phyloP scores from a whole-genome alignment of 805 yeast genomes.

The Metschnikowia cerradonensis region DNA sequence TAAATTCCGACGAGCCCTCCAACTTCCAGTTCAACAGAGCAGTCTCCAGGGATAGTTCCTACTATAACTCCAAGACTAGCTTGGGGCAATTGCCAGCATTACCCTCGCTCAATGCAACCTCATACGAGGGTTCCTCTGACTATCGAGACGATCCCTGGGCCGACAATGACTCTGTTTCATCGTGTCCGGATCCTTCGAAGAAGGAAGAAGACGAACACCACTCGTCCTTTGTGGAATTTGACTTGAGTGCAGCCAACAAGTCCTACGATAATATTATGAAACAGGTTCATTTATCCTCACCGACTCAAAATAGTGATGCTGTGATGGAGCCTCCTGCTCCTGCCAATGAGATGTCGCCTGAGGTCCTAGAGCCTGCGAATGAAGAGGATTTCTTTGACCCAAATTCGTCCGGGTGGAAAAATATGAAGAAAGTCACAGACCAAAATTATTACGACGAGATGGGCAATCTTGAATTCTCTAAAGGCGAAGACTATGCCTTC shows the following conservation, averaged over 20 bases:
- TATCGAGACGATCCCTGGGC: not conserved
- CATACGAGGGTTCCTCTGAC: not conserved
- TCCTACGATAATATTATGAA: constrained; percentile 7
- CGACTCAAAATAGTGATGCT: not conserved
- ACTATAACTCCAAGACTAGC: constrained; percentile 10
- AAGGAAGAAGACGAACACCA: not conserved
- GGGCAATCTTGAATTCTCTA: constrained; percentile 56
- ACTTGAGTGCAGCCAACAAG: constrained; percentile 17
- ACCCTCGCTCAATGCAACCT: constrained; percentile 9
- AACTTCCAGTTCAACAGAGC: not conserved
- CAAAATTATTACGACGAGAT: constrained; percentile 75
- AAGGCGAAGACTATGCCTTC: constrained; percentile 21
- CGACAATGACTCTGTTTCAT: not conserved
- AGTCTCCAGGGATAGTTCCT: constrained; percentile 8
- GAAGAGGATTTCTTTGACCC: constrained; percentile 35
- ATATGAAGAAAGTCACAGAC: constrained; percentile 78
- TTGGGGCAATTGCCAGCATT: constrained; percentile 14
- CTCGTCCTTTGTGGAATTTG: constrained; percentile 24
- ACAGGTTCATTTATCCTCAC: constrained; percentile 7
- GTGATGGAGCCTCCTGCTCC: not conserved
- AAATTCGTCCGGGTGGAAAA: constrained; percentile 66
- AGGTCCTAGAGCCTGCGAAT: constrained; percentile 1
- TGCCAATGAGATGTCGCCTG: not conserved
- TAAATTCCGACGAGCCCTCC: not conserved
- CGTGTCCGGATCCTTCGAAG: not conserved